These are phyloP conservation scores for Fusarium luffae DNA, from an alignment of 2,329 filamentous ascomycete genomes.

Conservation along the genomic window DNA sequence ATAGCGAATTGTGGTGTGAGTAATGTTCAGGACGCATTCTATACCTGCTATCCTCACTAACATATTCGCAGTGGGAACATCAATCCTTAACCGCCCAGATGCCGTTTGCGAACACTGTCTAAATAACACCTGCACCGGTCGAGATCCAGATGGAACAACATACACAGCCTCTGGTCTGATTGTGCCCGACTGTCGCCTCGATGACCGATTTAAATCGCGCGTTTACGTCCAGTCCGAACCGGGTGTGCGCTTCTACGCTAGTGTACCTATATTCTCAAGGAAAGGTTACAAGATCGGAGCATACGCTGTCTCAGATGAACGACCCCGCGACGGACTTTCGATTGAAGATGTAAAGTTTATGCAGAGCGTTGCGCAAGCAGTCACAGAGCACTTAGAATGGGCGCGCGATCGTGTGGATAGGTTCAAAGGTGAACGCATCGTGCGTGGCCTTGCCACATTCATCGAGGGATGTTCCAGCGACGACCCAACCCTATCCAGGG, in stretches of 20 bases:
- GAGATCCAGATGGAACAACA: conserved; percentile 38
- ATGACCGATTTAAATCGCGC: conserved; percentile 49
- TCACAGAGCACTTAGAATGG: conserved; percentile 71
- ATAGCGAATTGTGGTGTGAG: conserved; percentile 51
- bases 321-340: conserved; percentile 62
- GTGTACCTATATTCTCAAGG: conserved; percentile 69
- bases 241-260: conserved; percentile 53
- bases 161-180: conserved; percentile 48
- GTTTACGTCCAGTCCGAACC: conserved; percentile 49
- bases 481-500: conserved; percentile 22
- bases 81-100: conserved; percentile 46
- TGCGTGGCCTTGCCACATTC: conserved; percentile 64
- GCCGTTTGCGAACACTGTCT: conserved; percentile 50
- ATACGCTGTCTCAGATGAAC: conserved; percentile 68
- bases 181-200: conserved; percentile 47
- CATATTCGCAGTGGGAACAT: conserved; percentile 36
- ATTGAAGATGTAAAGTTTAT: conserved; percentile 63
- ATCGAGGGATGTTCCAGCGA: conserved; percentile 60
- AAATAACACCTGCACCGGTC: conserved; percentile 40
- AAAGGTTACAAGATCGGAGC: conserved; percentile 67
- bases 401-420: conserved; percentile 63
- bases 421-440: conserved; percentile 64
- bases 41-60: not conserved
- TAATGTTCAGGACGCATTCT: not conserved
- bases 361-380: conserved; percentile 64